Base-by-base conservation (phyloP, 257 asterid species). In the Penstemon davidsonii region DNA sequence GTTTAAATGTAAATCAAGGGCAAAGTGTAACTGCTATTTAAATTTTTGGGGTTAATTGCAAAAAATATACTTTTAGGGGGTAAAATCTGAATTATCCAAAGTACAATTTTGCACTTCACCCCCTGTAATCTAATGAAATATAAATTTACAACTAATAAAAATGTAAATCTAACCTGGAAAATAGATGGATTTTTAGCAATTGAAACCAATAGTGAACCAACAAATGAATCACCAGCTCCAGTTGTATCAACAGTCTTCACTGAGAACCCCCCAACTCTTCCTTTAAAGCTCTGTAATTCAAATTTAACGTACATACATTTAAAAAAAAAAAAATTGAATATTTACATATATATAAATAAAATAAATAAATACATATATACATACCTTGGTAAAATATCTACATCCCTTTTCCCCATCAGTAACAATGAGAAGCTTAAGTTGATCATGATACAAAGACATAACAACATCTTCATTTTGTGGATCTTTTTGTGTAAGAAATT, bases 211-310 rank as follows among this genome's bases (percentile, higher is more conserved):
- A 89, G 70, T 72, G 96, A 97, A 33, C 97, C 97, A 11, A 94
- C 99, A 74, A 91, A 94, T 70, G 99, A 97, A 83, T 94, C 99
- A 47, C 99, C 99, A 5, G 99, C 97, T 4, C 99, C 99, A 0
- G 99, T 94, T n/a, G 97, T 82, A 67, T 91, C 99, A 4, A 94
- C 88, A n/a, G 93, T 61, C 49, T 94, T 90, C 55, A 82, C 99
- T 76, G 78, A 86, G 70, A 94, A 64, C 42, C 99, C 99, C 73
- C 79, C 79, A 55, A 91, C 99, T 79, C 90, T 79, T 76, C 99
- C 99, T 67, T 72, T 91, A 68, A 91, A 94, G 71, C 86, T 93
- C 99, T 94, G 33, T 25, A 2, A 25, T 25, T 25, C 33, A 25
- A 25, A 25, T 25, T 25, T 25, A 25, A 25, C 33, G 1, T 25